Base-by-base conservation (phyloP, 2,329 filamentous ascomycete genomes). In the Alternaria panax region DNA sequence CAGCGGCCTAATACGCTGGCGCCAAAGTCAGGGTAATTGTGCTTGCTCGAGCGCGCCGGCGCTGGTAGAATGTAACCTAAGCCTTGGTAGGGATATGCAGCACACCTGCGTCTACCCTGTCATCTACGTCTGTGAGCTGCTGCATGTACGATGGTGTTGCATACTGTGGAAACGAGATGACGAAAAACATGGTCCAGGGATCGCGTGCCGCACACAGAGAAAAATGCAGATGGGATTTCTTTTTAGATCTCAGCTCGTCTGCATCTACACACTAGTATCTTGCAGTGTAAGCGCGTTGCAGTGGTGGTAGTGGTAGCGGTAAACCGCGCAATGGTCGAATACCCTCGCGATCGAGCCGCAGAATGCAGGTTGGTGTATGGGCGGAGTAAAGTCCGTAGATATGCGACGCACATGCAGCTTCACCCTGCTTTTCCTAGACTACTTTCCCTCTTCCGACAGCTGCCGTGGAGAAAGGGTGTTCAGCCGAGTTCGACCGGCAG, bases 401-500 rank as follows among this genome's bases (percentile, higher is more conserved):
- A 11, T 24, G 20, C 11, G 20, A 24, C 24, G 38, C 38, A 24
- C 5, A 5, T 48, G 45, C 50, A 43, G 36, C 30, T 14, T 47
- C 22, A 38, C 14, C 20, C 36, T 51, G 36, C 36, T 56, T 56
- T 51, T 41, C 45, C 20, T 27, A 47, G 22, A 28, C 36, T 50
- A 50, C 32, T 51, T 25, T 32, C 20, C 34, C 28, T 18, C 27
- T 22, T 42, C 45, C 36, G 53, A 48, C n/a, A 22, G 40, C 36
- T 22, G 27, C 54, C 54, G 47, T 32, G 28, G 28, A 7, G 18
- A 55, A 51, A 20, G 30, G 43, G 56, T 36, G 56, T 50, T 55
- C 56, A 59, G 56, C 51, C 56, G 56, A 54, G 43, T 48, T 59
- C 51, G 40, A 28, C 56, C 56, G 56, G 45, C 51, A 22, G 27